These are phyloP conservation scores for Rhynchosporium graminicola DNA, from an alignment of 2,329 filamentous ascomycete genomes.

Conservation along the genomic window DNA sequence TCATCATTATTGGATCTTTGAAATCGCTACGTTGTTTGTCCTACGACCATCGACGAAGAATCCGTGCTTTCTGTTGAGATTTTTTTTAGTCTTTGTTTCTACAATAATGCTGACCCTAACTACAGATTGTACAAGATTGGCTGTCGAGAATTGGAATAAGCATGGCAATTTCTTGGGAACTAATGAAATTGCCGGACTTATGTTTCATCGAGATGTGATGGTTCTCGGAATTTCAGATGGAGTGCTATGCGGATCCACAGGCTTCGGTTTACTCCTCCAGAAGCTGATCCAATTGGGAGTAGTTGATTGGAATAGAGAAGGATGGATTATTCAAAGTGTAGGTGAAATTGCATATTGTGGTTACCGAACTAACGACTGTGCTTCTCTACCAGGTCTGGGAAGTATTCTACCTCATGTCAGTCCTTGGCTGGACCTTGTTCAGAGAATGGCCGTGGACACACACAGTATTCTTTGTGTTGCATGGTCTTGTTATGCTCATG, in stretches of 20 bases:
- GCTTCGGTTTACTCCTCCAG: slow-evolving; percentile 67
- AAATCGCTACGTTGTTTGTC: background rate
- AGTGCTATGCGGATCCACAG: slow-evolving; percentile 66
- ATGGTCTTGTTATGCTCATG: slow-evolving; percentile 76
- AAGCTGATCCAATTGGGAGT: slow-evolving; percentile 58
- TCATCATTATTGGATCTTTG: background rate
- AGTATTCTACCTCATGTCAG: slow-evolving; percentile 58
- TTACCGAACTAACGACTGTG: background rate
- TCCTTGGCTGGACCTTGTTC: slow-evolving; percentile 66
- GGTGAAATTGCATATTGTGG: slow-evolving; percentile 31
- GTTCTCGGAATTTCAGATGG: slow-evolving; percentile 65
- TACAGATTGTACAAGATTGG: slow-evolving; percentile 46
- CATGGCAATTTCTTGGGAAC: slow-evolving; percentile 68
- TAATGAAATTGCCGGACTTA: slow-evolving; percentile 71
- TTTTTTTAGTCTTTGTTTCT: too few relatives aligned
- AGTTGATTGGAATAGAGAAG: slow-evolving; percentile 65
- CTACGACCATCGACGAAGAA: background rate
- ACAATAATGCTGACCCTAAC: background rate
- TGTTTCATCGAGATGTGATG: slow-evolving; percentile 60
- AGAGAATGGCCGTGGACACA: slow-evolving; percentile 83
- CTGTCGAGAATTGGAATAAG: slow-evolving; percentile 66
- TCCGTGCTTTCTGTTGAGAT: too few relatives aligned
- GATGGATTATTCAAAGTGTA: slow-evolving; percentile 74
- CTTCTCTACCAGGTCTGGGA: slow-evolving; percentile 61
- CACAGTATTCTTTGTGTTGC: slow-evolving; percentile 74